Evolutionary conservation across 2,329 filamentous ascomycete genomes (phyloP).

Genomic region (Coleophoma crateriformis): DNA sequence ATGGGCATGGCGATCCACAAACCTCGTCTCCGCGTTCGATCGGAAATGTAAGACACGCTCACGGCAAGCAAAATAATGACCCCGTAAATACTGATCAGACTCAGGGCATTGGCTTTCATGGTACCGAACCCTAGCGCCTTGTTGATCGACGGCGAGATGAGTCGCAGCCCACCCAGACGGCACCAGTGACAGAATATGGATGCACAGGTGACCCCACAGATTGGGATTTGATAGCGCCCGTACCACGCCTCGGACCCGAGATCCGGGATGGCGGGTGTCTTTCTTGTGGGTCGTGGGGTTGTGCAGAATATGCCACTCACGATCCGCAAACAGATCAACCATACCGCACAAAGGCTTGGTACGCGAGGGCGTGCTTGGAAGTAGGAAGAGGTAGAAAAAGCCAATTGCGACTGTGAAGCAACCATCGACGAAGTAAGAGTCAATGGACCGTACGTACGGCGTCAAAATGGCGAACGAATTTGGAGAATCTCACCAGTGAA

Average conservation of each 20-base stretch:
- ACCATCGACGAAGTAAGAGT: not conserved
- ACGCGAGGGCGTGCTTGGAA: not conserved
- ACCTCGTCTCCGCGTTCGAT: not conserved
- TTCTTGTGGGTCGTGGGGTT: too few species aligned
- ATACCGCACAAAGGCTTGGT: not conserved
- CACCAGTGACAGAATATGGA: not conserved
- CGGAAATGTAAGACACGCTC: not conserved
- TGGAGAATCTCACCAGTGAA: not conserved
- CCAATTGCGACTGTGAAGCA: not conserved
- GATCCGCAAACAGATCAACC: not conserved
- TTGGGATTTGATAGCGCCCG: not conserved
- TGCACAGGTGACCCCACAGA: not conserved
- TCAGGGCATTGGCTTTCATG: not conserved
- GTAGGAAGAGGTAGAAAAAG: not conserved
- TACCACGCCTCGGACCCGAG: not conserved
- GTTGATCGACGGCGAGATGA: not conserved
- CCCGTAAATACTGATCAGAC: not conserved
- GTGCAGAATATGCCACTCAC: not conserved
- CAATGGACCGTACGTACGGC: not conserved
- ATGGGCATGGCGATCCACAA: not conserved
- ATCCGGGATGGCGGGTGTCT: not conserved
- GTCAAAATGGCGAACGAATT: not conserved
- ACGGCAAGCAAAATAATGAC: not conserved
- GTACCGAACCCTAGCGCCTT: not conserved
- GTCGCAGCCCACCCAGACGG: not conserved